Percentiles rank a stretch among this genome's conserved stretches.
phyloP scores from a whole-genome alignment of 2,329 filamentous ascomycete species.

The Epichloe aotearoae region DNA sequence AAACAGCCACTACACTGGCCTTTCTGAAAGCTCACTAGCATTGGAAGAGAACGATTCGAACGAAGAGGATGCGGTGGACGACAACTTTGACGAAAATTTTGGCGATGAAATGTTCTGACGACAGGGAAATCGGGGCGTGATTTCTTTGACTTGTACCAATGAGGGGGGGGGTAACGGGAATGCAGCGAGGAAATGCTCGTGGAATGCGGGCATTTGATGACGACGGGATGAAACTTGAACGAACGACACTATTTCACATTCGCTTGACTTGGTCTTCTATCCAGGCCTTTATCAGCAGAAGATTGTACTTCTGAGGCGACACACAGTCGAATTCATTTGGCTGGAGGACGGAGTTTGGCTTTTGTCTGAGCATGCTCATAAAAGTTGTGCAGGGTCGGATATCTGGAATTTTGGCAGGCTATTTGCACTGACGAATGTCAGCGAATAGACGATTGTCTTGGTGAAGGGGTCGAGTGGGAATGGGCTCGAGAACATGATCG shows the following conservation, averaged over 20 bases:
- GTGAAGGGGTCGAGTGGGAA: too few relatives aligned
- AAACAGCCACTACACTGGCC: not conserved
- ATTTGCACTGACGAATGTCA: not conserved
- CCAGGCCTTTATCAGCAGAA: not conserved
- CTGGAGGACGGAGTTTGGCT: not conserved
- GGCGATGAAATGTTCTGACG: not conserved
- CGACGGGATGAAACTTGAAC: not conserved
- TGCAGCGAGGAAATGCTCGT: not conserved
- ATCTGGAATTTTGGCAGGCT: not conserved
- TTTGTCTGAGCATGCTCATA: not conserved
- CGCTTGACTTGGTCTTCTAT: too few relatives aligned
- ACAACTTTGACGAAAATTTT: not conserved
- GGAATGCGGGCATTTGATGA: not conserved
- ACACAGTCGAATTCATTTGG: not conserved
- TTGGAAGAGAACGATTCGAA: conserved; percentile 1
- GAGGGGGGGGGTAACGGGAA: not conserved
- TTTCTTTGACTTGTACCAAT: too few relatives aligned
- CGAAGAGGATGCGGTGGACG: not conserved
- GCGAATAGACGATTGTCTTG: too few relatives aligned
- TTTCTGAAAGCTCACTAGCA: not conserved
- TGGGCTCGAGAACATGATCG: too few relatives aligned
- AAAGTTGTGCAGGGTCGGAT: not conserved
- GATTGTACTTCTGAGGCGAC: not conserved
- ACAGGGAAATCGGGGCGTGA: not conserved
- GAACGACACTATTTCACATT: too few relatives aligned